Base-by-base conservation (phyloP, 768 basidiomycete genomes). In the Trametes cingulata region DNA sequence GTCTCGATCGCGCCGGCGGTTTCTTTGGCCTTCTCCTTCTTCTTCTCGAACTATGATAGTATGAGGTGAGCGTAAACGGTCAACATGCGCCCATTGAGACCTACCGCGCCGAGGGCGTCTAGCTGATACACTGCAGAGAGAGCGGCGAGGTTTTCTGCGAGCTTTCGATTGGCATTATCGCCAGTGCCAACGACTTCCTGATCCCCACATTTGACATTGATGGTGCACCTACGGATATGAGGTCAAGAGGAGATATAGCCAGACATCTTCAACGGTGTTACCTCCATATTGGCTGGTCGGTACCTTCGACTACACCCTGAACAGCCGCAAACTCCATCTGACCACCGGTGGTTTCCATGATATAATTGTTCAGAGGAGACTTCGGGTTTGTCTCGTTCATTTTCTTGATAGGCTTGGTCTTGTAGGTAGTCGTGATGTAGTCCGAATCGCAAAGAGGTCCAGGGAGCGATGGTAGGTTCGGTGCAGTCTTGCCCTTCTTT, bases 101-200 rank as follows among this genome's bases (percentile, higher is more conserved):
- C 59, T 72, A 95, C 93, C 47, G 91, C 67, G 25, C 85, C 86
- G 20, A 78, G 69, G 17, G 74, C 73, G 41, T 87, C 80, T 19
- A 95, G 70, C 67, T 95, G 91, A 68, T 88, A 83, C 35, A 90
- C 72, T 7, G 86, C 88, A 43, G 86, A 86, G 24, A 93, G 74
- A 1, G 88, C 87, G 6, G 92, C 91, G n/a, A 94, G 76, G 69
- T 81, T 81, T 65, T 88, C 84, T 0, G 93, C 86, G 20, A 86
- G 80, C 65, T 85, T 87, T 71, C 79, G 77, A 4, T 70, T 12
- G 46, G 78, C 74, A 72, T 92, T 88, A 48, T 72, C 71, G 3
- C 71, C 71, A 27, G 52, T 40, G 0, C 62, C 67, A 6, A 63
- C 45, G 19, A 71, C 52, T 27, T 68, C 59, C 12, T 41, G 17